Conservation (phyloP, 441 rosid species). For the Iberis amara region DNA sequence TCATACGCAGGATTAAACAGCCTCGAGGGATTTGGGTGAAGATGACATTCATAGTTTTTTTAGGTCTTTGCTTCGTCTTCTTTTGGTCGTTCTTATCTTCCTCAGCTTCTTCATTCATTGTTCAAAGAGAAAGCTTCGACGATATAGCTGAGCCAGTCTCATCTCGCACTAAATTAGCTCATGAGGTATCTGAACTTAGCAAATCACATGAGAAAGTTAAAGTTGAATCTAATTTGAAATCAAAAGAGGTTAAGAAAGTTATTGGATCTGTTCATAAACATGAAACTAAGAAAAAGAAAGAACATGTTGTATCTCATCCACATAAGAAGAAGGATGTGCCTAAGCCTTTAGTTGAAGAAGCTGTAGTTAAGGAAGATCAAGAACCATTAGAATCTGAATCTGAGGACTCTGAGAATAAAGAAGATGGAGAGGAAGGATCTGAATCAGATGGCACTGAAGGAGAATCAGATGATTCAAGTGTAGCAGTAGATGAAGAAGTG, state of each 20-base stretch:
- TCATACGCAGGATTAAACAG: constrained; percentile 72
- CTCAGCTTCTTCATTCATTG: constrained; percentile 50
- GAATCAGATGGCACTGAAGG: constrained; percentile 43
- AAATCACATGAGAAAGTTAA: constrained; percentile 33
- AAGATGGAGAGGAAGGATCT: constrained; percentile 35
- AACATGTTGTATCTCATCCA: constrained; percentile 34
- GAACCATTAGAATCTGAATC: constrained; percentile 30
- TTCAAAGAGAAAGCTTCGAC: constrained; percentile 78
- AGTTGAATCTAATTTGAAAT: constrained; percentile 36
- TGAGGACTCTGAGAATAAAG: constrained; percentile 45
- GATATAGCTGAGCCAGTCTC: constrained; percentile 78
- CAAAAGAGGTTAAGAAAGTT: constrained; percentile 37
- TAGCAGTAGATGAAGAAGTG: constrained; percentile 44
- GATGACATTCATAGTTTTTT: constrained; percentile 58
- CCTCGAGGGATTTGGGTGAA: constrained; percentile 70
- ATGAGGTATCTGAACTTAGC: constrained; percentile 27
- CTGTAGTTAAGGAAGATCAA: constrained; percentile 34
- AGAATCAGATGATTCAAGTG: constrained; percentile 40
- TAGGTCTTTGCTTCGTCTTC: constrained; percentile 80
- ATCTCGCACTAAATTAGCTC: constrained; percentile 34
- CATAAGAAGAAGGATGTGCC: constrained; percentile 35
- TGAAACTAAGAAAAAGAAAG: constrained; percentile 43
- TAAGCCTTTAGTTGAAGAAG: constrained; percentile 32
- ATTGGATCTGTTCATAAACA: constrained; percentile 44
- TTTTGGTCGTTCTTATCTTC: constrained; percentile 75